Evolutionary conservation across 805 yeast species (phyloP), one percentile per base, ranked within the genome.

Genomic region (Zygosaccharomyces rouxii): DNA sequence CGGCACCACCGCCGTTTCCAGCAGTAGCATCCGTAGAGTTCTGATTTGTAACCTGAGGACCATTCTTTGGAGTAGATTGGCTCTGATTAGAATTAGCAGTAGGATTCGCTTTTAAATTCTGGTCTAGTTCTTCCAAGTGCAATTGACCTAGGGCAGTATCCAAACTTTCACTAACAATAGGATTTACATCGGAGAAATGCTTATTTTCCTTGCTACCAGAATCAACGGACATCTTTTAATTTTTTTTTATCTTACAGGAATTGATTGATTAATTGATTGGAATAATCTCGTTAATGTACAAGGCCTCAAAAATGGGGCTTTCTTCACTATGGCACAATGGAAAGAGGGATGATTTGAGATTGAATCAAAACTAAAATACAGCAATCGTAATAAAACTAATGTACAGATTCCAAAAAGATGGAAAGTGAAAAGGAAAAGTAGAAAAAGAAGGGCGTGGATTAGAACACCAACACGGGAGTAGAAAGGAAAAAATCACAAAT

Each of bases 61-160:
- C 37, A 33, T 14, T 14, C 13, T 18, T n/a, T 11, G 18, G 41
- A 11, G 6, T 6, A 11, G 41, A n/a, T 25, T 38, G 26, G 5
- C 5, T 14, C 7, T 14, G 37, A 18, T n/a, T 38, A 28, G 54
- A 23, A 7, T 45, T 33, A 10, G 35, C n/a, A 41, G 23, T 29
- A 18, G 7, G 18, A 19, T 41, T 22, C 11, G 35, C 16, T 9
- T 41, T 44, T n/a, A 46, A 31, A 22, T 21, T 31, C 26, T 44
- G 54, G 10, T 59, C 60, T 9, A 53, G 45, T 31, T 53, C 66
- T 42, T 64, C 67, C 39, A 66, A 45, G 41, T 65, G 62, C 41
- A 66, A 46, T 41, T 64, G 67, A 21, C 61, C 67, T 46, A 66
- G 44, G 14, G 68, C 70, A 22, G 66, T 58, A 42, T 57, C 58